Percentiles rank a stretch among this genome's conserved stretches.
phyloP scores from a whole-genome alignment of 225 moss, liverwort and hornwort genomes.

The Physcomitrium patens region DNA sequence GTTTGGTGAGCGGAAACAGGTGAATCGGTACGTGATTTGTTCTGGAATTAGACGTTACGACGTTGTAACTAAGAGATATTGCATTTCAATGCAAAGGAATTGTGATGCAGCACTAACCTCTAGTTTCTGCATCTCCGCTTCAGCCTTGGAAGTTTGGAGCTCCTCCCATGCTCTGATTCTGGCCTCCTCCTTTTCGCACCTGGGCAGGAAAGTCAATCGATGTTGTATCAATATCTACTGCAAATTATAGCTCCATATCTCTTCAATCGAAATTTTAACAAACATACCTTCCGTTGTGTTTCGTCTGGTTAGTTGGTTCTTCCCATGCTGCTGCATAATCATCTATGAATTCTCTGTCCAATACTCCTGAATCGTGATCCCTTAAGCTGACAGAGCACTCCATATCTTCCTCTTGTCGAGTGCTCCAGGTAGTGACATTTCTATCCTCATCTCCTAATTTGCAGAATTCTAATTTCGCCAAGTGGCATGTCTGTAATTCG shows the following conservation, averaged over 20 bases:
- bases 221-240: neutral
- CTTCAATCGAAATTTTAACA: neutral
- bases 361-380: conserved; percentile 31
- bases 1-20: neutral
- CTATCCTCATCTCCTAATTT: conserved; percentile 33
- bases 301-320: conserved; percentile 4
- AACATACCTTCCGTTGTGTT: conserved; percentile 25
- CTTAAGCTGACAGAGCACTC: conserved; percentile 41
- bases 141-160: conserved; percentile 38
- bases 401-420: conserved; percentile 41
- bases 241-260: neutral
- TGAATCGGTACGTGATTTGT: neutral
- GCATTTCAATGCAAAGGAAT: neutral
- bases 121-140: conserved; percentile 39
- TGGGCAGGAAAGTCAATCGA: conserved; percentile 24
- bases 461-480: conserved; percentile 45
- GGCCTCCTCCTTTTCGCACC: conserved; percentile 28
- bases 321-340: conserved; percentile 26
- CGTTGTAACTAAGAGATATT: neutral
- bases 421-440: conserved; percentile 32
- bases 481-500: conserved; percentile 51
- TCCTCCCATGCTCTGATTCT: conserved; percentile 46
- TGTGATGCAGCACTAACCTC: conserved; percentile 30
- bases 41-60: neutral
- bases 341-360: conserved; percentile 37